Base-by-base conservation (phyloP, 1,284 basidiomycete species). In the Lentinula novae-zelandiae region DNA sequence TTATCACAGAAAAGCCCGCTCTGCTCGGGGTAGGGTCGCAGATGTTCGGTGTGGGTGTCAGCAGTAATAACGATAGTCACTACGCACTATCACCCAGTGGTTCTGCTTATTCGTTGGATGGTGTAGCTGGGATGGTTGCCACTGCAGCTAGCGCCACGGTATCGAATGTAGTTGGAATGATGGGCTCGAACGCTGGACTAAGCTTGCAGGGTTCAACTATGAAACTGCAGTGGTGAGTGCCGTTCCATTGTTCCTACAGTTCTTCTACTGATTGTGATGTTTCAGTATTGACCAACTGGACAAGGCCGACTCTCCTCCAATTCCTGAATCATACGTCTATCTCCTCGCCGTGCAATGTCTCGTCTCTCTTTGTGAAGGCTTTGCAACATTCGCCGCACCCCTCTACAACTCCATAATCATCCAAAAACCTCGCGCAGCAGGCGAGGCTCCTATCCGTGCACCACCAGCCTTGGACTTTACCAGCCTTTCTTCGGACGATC, bases 281-380 rank as follows among this genome's bases (percentile, higher is more conserved):
- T 38, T 38, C 15, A 96, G 95, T 70, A 96, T 98, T 67, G 95
- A 98, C 70, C 95, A 97, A 71, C 84, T 96, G 15, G 95, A 98
- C 76, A 97, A 99, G 74, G 89, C 93, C 0, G 97, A 99, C 68
- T 87, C 96, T 0, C 97, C 97, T 0, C 79, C 85, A 0, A 93
- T 96, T 54, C 95, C 95, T 0, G 95, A 98, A 63, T 84, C 92
- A 0, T 98, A 99, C 72, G 83, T 95, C 60, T 97, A 96, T 71
- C 86, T 98, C 1, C 84, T 99, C 1, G 91, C 90, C 0, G 82
- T 97, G 0, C 95, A 98, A 69, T 95, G 92, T 65, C 82, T 98
- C 6, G 84, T 92, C 20, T 90, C 93, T 0, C 78, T 99, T 2
- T 93, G 92, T 54, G 93, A 97, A 69, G 94, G 94, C 3, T 90